These are phyloP conservation scores for Rosa chinensis DNA, from an alignment of 306 rosid species.

Conservation along the genomic window DNA sequence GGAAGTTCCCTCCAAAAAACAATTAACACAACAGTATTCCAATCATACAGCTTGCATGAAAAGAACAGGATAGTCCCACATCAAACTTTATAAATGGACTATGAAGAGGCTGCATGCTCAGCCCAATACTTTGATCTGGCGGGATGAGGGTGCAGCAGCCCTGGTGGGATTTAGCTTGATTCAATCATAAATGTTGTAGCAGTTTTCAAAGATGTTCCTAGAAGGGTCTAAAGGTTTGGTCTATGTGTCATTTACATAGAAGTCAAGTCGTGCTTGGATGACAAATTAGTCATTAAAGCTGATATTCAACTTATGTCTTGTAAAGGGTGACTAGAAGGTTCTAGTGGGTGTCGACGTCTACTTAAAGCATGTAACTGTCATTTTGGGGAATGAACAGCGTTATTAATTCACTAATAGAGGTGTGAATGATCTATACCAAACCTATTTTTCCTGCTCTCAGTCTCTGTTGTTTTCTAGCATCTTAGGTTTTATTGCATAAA, in stretches of 20 bases:
- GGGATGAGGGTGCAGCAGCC: not conserved
- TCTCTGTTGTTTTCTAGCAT: no score
- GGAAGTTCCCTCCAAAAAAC: not conserved
- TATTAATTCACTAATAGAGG: not conserved
- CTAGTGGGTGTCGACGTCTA: not conserved
- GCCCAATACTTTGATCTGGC: not conserved
- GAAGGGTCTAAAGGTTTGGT: not conserved
- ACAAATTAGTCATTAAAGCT: not conserved
- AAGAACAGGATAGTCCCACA: not conserved
- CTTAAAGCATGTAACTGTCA: constrained; percentile 4
- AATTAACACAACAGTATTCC: not conserved
- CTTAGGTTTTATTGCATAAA: not conserved
- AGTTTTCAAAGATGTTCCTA: not conserved
- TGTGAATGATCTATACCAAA: not conserved
- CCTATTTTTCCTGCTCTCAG: not conserved
- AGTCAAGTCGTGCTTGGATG: not conserved
- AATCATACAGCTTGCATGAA: not conserved
- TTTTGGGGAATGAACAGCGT: not conserved
- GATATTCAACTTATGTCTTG: not conserved
- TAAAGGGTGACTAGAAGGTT: not conserved
- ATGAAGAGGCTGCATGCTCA: not conserved
- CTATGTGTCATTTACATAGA: not conserved
- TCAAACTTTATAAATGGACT: not conserved
- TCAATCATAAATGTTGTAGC: not conserved
- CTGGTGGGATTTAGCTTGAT: not conserved